Conservation (phyloP, 495 filamentous ascomycete genomes). For the Extremus antarcticus region DNA sequence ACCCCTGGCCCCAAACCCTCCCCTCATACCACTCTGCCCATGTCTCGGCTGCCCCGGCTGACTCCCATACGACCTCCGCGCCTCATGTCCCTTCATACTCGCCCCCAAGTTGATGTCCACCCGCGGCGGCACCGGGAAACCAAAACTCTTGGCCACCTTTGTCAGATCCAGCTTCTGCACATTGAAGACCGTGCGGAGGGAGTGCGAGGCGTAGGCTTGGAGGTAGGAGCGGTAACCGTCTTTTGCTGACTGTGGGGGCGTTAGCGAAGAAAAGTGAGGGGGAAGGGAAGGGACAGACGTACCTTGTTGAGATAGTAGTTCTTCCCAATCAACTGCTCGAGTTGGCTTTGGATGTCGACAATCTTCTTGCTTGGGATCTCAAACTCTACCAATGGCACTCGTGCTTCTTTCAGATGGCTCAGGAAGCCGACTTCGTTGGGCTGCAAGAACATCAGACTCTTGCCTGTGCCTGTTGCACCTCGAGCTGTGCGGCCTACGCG, state of each 20-base stretch:
- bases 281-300: constrained; percentile 7
- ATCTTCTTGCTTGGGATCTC: constrained; percentile 90
- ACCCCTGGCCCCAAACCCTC: background rate
- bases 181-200: constrained; percentile 81
- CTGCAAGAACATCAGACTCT: constrained; percentile 81
- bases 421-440: constrained; percentile 89
- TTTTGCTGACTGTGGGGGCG: constrained; percentile 43
- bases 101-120: constrained; percentile 83
- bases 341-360: constrained; percentile 79
- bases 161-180: constrained; percentile 84
- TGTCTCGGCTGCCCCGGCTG: no score
- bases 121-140: constrained; percentile 76
- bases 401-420: constrained; percentile 79
- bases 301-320: constrained; percentile 96
- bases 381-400: constrained; percentile 90
- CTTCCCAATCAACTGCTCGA: constrained; percentile 83
- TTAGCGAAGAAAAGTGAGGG: background rate
- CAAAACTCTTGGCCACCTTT: constrained; percentile 91
- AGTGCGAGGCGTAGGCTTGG: constrained; percentile 88
- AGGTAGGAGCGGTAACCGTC: constrained; percentile 75
- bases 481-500: constrained; percentile 91
- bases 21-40: constrained; percentile 22
- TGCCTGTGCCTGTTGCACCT: constrained; percentile 72
- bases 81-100: constrained; percentile 77
- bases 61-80: constrained; percentile 71